Evolutionary conservation across 2,329 filamentous ascomycete species (phyloP).

Genomic region (Hortaea sp.): DNA sequence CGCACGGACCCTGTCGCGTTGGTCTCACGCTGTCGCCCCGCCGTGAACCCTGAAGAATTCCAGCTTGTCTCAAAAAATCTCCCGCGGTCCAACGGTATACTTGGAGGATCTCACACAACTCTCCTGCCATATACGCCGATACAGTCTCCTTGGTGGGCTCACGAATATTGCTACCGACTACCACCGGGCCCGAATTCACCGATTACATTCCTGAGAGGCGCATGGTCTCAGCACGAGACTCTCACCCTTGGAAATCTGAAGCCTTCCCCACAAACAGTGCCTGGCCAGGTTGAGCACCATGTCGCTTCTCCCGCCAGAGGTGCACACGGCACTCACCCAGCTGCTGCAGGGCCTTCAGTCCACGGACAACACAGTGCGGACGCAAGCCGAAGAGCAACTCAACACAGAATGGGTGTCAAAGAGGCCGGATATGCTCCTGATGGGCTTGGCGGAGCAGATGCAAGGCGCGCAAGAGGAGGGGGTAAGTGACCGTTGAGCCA

Average conservation of each 20-base stretch:
- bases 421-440: slow-evolving; percentile 77
- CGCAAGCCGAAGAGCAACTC: slow-evolving; percentile 80
- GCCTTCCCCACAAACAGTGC: slow-evolving; percentile 7
- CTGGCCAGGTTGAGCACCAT: slow-evolving; percentile 9
- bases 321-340: slow-evolving; percentile 74
- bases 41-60: no score
- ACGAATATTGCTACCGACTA: no score
- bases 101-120: no score
- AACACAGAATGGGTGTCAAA: slow-evolving; percentile 79
- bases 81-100: no score
- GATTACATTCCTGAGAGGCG: no score
- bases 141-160: no score
- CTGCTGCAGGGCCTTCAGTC: slow-evolving; percentile 83
- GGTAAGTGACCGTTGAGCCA: slow-evolving; percentile 36
- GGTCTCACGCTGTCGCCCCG: no score
- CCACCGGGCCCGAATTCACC: no score
- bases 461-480: slow-evolving; percentile 62
- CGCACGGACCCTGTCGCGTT: no score
- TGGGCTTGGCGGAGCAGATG: slow-evolving; percentile 90
- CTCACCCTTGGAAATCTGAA: background rate
- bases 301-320: slow-evolving; percentile 73
- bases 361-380: slow-evolving; percentile 74
- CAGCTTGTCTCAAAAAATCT: no score
- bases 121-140: no score
- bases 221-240: no score